Base-by-base conservation (phyloP, 2,329 filamentous ascomycete species). In the Davidsoniella neocaledoniae region DNA sequence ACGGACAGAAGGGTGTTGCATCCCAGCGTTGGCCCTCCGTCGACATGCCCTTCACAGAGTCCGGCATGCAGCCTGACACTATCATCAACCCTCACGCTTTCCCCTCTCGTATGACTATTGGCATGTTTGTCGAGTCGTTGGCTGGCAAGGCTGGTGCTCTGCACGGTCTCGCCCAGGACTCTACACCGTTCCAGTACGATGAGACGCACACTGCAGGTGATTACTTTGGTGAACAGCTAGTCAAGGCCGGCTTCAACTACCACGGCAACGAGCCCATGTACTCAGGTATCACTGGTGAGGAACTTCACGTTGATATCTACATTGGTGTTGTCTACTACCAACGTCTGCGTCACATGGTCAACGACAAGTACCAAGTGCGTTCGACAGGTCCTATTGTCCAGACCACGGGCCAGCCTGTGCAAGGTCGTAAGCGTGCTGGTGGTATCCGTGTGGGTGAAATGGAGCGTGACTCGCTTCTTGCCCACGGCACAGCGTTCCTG, bases 81-180 rank as follows among this genome's bases (percentile, higher is more conserved):
- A 98, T 98, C 66, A 98, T 98, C 72, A 98, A 98, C 68, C 91
- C 91, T 39, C 91, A 98, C 73, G 91, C 91, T 61, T 98, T 98
- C 74, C 91, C 91, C 6, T 96, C 90, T 43, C 88, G 91, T 66
- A 98, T 98, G 91, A 98, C 91, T 17, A 98, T 98, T 62, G 91
- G 91, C 61, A 96, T 96, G 86, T 96, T 98, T 66, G 79, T 98
- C 61, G 91, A 98, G 69, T 95, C 88, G 4, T 74, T 98, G 48
- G 91, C 91, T 8, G 91, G 91, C 54, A 98, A 98, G 69, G 79
- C 90, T 8, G 91, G 91, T 43, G 85, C 90, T 12, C 75, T 98
- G 36, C 91, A 98, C 63, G 91, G 91, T 43, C 73, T 95, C n/a
- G 85, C 91, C 0, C 91, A 96, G 64, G 91, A 98, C 63, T 88